Base-by-base conservation (phyloP, 192 early-diverging fungal species). In the Rhizoclosmatium sp. region DNA sequence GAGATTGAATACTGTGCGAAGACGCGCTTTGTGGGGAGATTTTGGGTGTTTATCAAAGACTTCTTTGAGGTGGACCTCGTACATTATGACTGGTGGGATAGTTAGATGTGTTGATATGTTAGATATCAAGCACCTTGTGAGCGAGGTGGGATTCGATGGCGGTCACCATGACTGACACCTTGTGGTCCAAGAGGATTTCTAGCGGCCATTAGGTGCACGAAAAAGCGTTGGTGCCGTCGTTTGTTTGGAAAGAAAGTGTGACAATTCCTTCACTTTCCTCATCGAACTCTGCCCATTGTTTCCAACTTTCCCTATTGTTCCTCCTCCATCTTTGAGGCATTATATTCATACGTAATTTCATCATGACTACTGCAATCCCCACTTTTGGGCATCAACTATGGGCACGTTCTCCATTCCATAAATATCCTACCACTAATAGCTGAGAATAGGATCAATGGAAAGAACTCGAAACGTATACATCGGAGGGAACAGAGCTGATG, bases 391-490 rank as follows among this genome's bases (percentile, higher is more conserved):
- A n/a, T n/a, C n/a, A n/a, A n/a, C n/a, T n/a, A n/a, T n/a, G n/a
- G n/a, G n/a, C n/a, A n/a, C n/a, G n/a, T n/a, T n/a, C n/a, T n/a
- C n/a, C n/a, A n/a, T n/a, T n/a, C n/a, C n/a, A n/a, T n/a, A n/a
- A n/a, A n/a, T n/a, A n/a, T n/a, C n/a, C n/a, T n/a, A n/a, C n/a
- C n/a, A n/a, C n/a, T n/a, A n/a, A n/a, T n/a, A n/a, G n/a, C n/a
- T n/a, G n/a, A n/a, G n/a, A n/a, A n/a, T 62, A 85, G 85, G 85
- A 86, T 65, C 85, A 86, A 83, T 82, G 76, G 80, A 68, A 77
- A 19, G 48, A 71, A 4, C 66, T 86, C 59, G 85, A 86, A 65
- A 31, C 45, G 12, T 86, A 86, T 67, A 69, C 80, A 45, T 31
- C 49, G 23, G 54, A 77, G 31, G 80, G 80, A 1, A 73, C 76